phyloP scores from a whole-genome alignment of 495 filamentous ascomycete genomes.

The Beverwykella pulmonaria region DNA sequence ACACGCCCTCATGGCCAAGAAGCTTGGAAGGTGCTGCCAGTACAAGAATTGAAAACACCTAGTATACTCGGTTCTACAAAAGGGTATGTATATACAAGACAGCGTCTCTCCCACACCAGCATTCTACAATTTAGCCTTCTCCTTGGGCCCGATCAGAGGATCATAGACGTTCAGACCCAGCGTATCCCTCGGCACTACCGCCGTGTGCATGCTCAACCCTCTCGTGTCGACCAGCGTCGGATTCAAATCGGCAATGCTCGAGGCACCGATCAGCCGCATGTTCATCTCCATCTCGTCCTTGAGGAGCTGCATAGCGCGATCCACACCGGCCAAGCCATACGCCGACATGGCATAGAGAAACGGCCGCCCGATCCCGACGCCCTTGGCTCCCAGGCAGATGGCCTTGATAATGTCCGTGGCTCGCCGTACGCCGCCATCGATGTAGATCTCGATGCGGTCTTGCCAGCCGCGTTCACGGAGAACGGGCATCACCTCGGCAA shows the following conservation, averaged over 20 bases:
- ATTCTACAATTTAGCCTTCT: slow-evolving; percentile 59
- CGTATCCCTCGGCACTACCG: slow-evolving; percentile 68
- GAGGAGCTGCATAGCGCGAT: slow-evolving; percentile 89
- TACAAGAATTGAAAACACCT: background rate
- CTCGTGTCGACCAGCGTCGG: slow-evolving; percentile 77
- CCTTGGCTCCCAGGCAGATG: slow-evolving; percentile 87
- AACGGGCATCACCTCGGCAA: slow-evolving; percentile 95
- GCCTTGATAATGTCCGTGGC: slow-evolving; percentile 97
- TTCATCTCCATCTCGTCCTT: slow-evolving; percentile 99
- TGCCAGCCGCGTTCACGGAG: slow-evolving; percentile 81
- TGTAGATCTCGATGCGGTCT: slow-evolving; percentile 82
- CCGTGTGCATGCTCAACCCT: slow-evolving; percentile 69
- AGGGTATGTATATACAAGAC: slow-evolving; percentile 19
- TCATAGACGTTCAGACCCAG: slow-evolving; percentile 66
- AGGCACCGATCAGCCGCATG: slow-evolving; percentile 89
- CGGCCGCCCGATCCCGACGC: slow-evolving; percentile 90
- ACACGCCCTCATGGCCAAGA: too few relatives aligned
- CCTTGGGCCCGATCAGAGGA: slow-evolving; percentile 62
- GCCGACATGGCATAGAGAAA: slow-evolving; percentile 96
- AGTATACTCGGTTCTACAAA: background rate
- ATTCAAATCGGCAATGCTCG: slow-evolving; percentile 72
- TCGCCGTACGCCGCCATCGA: slow-evolving; percentile 88
- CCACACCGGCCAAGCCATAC: slow-evolving; percentile 85
- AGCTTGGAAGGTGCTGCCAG: too few relatives aligned
- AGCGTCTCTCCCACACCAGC: background rate